A percentile compares a stretch with the other conserved stretches of the same genome.
Evolutionary conservation across 768 basidiomycete species (phyloP).

Genomic region (Amanita brunnescens): DNA sequence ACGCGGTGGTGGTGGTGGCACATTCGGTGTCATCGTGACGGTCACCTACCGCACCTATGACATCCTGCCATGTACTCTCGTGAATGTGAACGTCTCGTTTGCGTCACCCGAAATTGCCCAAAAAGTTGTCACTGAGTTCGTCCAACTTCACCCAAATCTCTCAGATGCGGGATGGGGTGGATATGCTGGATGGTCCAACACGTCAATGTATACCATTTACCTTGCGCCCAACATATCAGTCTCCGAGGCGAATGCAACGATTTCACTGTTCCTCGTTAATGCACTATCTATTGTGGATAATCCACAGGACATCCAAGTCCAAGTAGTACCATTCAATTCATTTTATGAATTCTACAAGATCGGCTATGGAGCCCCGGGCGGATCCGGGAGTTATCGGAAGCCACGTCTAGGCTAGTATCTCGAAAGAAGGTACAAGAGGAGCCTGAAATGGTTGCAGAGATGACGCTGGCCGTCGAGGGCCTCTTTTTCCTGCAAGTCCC

Average conservation of each 20-base stretch:
- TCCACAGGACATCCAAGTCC: neutral
- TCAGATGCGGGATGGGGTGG: conserved; percentile 40
- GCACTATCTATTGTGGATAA: neutral
- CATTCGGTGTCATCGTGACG: conserved; percentile 39
- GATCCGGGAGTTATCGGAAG: neutral
- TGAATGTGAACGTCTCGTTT: neutral
- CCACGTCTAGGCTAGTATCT: neutral
- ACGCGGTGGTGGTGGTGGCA: conserved; percentile 34
- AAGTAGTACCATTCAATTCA: neutral
- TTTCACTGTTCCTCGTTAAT: neutral
- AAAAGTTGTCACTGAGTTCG: conserved; percentile 23
- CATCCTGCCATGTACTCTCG: conserved; percentile 10
- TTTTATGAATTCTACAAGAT: neutral
- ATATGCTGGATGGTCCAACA: conserved; percentile 18
- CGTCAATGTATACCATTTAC: conserved; percentile 10
- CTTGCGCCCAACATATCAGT: conserved; percentile 11
- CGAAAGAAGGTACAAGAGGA: neutral
- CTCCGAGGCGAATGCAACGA: neutral
- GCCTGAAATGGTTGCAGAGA: neutral
- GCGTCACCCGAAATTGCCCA: conserved; percentile 22
- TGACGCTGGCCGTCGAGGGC: no score
- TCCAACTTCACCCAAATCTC: conserved; percentile 26
- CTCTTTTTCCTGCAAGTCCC: no score
- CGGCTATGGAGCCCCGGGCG: neutral
- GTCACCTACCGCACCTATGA: conserved; percentile 38